Conservation (phyloP, 1,139 yeast genomes). For the Kodamaea anthophila region DNA sequence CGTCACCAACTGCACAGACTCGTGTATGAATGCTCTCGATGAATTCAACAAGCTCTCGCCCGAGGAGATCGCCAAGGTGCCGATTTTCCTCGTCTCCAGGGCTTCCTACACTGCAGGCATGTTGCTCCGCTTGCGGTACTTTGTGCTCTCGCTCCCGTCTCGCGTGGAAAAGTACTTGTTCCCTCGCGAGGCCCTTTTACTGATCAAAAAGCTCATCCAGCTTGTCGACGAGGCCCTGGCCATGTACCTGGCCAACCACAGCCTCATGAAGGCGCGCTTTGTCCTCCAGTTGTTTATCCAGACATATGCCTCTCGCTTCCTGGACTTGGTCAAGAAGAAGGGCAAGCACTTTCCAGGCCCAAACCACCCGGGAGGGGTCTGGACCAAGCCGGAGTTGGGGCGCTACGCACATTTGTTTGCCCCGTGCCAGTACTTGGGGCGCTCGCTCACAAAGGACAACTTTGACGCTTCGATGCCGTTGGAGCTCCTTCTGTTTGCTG, state of each 20-base stretch:
- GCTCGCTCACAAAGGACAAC: slow-evolving; percentile 11
- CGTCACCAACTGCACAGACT: slow-evolving; percentile 46
- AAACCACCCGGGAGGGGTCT: background rate
- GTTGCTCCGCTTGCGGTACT: slow-evolving; percentile 52
- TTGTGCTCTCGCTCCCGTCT: slow-evolving; percentile 50
- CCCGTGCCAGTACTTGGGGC: slow-evolving; percentile 7
- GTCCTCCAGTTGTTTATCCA: slow-evolving; percentile 54
- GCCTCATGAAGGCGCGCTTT: slow-evolving; percentile 46
- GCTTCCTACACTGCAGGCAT: slow-evolving; percentile 65
- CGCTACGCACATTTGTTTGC: slow-evolving; percentile 8
- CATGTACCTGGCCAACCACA: slow-evolving; percentile 42
- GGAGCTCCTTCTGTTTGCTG: slow-evolving; percentile 35
- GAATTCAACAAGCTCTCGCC: slow-evolving; percentile 41
- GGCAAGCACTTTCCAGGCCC: slow-evolving; percentile 16
- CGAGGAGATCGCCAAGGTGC: slow-evolving; percentile 47
- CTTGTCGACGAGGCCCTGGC: slow-evolving; percentile 31
- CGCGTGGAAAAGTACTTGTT: slow-evolving; percentile 44
- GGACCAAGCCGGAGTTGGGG: slow-evolving; percentile 6
- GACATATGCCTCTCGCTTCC: slow-evolving; percentile 53
- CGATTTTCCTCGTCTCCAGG: slow-evolving; percentile 58
- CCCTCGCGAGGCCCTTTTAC: slow-evolving; percentile 42
- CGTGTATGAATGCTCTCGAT: slow-evolving; percentile 49
- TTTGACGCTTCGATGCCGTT: slow-evolving; percentile 21
- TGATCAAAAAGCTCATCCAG: slow-evolving; percentile 39
- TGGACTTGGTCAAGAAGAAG: slow-evolving; percentile 23